Base-by-base conservation (phyloP, 805 yeast species). In the Wickerhamomyces rabaulensis region DNA sequence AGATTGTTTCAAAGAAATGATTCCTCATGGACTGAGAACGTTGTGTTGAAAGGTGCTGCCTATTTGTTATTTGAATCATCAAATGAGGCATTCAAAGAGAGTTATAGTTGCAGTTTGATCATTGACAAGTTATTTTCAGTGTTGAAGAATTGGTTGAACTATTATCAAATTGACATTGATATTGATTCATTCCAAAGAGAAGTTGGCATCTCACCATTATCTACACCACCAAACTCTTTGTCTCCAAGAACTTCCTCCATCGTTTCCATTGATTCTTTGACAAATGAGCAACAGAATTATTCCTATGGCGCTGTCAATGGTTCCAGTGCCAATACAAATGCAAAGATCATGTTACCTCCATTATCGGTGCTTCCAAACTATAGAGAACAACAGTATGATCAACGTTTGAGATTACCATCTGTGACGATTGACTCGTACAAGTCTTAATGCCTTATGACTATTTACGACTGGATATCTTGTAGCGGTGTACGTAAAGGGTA, bases 11-110 rank as follows among this genome's bases (percentile, higher is more conserved):
- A 33, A 19, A 33, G 22, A 16, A 35, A 39, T 27, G 21, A 16
- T 15, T 38, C 29, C 12, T 17, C n/a, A 9, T 40, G 40, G 15
- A 19, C 26, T 2, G 48, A 50, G 6, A 47, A 44, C 42, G 51
- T 50, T 15, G 48, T 50, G 4, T 15, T 50, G 20, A 47, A 47
- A 19, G 53, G 53, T 37, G 41, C 41, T 20, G 29, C 45, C 12
- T 50, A 44, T 36, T 38, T 50, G n/a, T 25, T 47, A 5, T 35
- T 35, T 6, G 51, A 50, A 31, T 47, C 42, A 38, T 21, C 36
- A 15, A 33, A 33, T 42, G 46, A 42, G 17, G 6, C 35, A 29
- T 29, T 29, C 17, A 6, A 21, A 31, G 31, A 16, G 7, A 10
- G 17, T 1, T 10, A 23, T 17, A 16, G 10, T 20, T n/a, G 13